Evolutionary conservation across 106 monocot genomes (phyloP), one percentile per base, ranked within the genome.

Genomic region (Alisma plantagoaquatica): DNA sequence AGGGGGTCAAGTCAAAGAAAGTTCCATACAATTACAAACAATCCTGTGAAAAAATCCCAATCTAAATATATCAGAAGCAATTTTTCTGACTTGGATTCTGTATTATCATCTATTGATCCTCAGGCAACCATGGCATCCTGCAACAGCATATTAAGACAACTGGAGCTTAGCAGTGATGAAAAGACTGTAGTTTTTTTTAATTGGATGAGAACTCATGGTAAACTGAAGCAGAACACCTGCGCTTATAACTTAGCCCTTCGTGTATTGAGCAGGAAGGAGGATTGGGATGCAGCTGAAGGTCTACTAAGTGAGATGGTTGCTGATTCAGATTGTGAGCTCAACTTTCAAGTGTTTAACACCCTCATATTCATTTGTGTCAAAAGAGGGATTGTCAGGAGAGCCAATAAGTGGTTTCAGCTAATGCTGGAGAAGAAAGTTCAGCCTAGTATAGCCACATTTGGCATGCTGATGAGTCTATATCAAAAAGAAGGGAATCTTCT

Each of bases 391-490:
- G 70, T 51, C 33, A 41, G 35, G 10, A 73, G 67, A 73, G 89
- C 78, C 35, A 31, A 60, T 44, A 98, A 72, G 43, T 85, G 89
- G 88, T 82, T 84, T 59, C 63, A 23, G 27, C 51, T 70, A 59
- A 98, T 98, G 96, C 29, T 98, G 57, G 71, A 79, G 25, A 64
- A 52, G 48, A 66, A 60, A 19, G 70, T 98, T 31, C 51, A 60
- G 46, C 84, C 89, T 28, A 70, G 74, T 45, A 23, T 60, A 31
- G 60, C 96, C n/a, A 89, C 84, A 7, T 53, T 85, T 56, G 81
- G 85, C 52, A 89, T 85, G 81, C 96, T 98, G 0, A 89, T 98
- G 89, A 59, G 62, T 5, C 84, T 98, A 57, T 90, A 79, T 66
- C 89, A 85, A 59, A 98, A 75, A 63, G 74, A 43, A 3, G 43